Conservation (phyloP, 441 rosid genomes). For the Capsella rubella region DNA sequence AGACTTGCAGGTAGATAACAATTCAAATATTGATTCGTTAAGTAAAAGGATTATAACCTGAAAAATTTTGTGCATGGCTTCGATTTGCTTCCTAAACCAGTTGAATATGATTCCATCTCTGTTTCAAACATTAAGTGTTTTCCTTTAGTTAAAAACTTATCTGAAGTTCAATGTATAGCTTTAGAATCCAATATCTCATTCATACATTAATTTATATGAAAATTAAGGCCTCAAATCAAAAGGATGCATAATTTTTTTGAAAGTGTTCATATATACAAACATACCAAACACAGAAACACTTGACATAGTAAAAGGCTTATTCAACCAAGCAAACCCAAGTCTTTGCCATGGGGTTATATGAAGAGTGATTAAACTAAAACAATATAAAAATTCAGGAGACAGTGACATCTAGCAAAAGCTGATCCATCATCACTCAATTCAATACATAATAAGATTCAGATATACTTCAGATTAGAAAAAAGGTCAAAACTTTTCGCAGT, state of each 20-base stretch:
- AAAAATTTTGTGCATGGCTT: slow-evolving; percentile 99
- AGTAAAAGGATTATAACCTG: slow-evolving; percentile 65
- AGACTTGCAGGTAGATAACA: slow-evolving; percentile 14
- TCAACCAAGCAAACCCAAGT: neutral
- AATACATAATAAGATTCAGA: neutral
- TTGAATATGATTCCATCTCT: slow-evolving; percentile 90
- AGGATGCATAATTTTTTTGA: neutral
- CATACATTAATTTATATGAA: slow-evolving; percentile 25
- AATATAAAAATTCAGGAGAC: slow-evolving; percentile 17
- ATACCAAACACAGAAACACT: neutral
- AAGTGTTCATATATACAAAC: slow-evolving; percentile 8
- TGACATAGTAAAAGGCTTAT: slow-evolving; percentile 1
- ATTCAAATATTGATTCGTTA: slow-evolving; percentile 33
- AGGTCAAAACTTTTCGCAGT: neutral
- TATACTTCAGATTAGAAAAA: neutral
- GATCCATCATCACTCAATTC: slow-evolving; percentile 12
- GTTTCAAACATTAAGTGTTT: slow-evolving; percentile 79
- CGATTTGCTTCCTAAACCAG: slow-evolving; percentile 99
- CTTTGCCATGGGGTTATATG: slow-evolving; percentile 5
- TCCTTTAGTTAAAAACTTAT: slow-evolving; percentile 57
- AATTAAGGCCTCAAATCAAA: slow-evolving; percentile 18
- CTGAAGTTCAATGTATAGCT: slow-evolving; percentile 43
- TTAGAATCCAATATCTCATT: slow-evolving; percentile 29
- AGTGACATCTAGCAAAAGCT: neutral
- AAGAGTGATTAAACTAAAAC: slow-evolving; percentile 1